phyloP scores from a whole-genome alignment of 1,139 yeast species.

The Lizanozyma gosingica region DNA sequence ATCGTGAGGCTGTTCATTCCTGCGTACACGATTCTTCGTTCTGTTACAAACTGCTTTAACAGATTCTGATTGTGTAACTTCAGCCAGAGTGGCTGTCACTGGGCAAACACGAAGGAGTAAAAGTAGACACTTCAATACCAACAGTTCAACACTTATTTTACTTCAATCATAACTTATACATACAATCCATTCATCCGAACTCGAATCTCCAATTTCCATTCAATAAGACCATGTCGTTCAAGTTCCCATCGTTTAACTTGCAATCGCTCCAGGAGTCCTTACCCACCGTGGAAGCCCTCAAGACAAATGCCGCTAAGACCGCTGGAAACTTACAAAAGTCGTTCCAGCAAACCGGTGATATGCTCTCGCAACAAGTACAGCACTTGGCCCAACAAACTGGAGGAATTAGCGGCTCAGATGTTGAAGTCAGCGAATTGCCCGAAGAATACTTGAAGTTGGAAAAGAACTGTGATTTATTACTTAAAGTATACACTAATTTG shows the following conservation, averaged over 20 bases:
- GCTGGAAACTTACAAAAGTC: slow-evolving; percentile 19
- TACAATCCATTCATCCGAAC: not conserved
- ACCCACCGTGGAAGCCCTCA: slow-evolving; percentile 25
- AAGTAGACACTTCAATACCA: no score
- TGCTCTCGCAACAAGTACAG: slow-evolving; percentile 17
- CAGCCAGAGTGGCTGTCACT: no score
- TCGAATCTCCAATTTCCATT: no score
- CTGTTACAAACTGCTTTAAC: no score
- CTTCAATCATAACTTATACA: not conserved
- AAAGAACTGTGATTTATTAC: slow-evolving; percentile 53
- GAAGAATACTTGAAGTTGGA: slow-evolving; percentile 63
- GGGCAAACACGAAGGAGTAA: no score
- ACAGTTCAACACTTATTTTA: no score
- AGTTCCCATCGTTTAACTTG: slow-evolving; percentile 38
- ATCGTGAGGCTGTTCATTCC: no score
- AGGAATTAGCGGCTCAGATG: slow-evolving; percentile 30
- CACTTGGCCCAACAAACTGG: slow-evolving; percentile 10
- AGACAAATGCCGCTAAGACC: slow-evolving; percentile 30
- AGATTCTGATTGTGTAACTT: no score
- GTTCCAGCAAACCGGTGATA: slow-evolving; percentile 25
- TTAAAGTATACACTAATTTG: slow-evolving; percentile 50
- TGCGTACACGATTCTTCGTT: no score
- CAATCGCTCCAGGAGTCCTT: slow-evolving; percentile 40
- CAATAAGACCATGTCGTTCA: slow-evolving; percentile 46
- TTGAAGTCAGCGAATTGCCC: slow-evolving; percentile 57